A percentile compares a stretch with the other conserved stretches of the same genome.
These are phyloP conservation scores for Moricandia arvensis DNA, from an alignment of 345 rosid genomes.

Conservation along the genomic window DNA sequence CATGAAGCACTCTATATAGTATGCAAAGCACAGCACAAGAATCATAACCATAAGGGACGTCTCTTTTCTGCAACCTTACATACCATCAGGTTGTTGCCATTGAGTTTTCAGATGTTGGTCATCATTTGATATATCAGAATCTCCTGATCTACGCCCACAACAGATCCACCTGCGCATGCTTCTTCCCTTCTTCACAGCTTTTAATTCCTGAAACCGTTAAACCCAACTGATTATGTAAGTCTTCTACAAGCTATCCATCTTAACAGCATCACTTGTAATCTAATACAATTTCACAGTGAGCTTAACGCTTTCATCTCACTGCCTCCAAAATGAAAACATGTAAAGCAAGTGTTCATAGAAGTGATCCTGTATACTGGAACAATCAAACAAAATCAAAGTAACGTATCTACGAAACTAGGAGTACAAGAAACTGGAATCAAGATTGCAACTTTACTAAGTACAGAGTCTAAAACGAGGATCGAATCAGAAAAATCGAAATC, in stretches of 20 bases:
- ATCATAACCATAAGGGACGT: no score
- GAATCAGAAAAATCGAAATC: background rate
- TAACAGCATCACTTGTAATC: no score
- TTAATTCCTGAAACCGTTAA: conserved; percentile 47
- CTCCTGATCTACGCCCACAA: conserved; percentile 69
- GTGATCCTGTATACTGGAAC: no score
- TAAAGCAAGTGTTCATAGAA: no score
- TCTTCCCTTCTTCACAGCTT: no score
- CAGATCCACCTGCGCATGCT: conserved; percentile 86
- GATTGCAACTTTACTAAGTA: background rate
- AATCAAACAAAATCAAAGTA: no score
- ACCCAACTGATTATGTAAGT: conserved; percentile 19
- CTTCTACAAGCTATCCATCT: background rate
- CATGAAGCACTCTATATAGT: background rate
- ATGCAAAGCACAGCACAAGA: no score
- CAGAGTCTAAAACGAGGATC: background rate
- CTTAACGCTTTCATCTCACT: background rate
- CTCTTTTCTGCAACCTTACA: background rate
- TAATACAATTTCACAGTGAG: no score
- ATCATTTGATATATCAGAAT: conserved; percentile 55
- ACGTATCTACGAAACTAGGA: no score
- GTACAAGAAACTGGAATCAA: background rate
- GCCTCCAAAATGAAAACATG: no score
- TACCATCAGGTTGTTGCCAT: conserved; percentile 59
- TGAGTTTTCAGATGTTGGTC: conserved; percentile 54